These are phyloP conservation scores for Haplosporangium gracile DNA, from an alignment of 192 early-diverging fungal genomes.

Conservation along the genomic window DNA sequence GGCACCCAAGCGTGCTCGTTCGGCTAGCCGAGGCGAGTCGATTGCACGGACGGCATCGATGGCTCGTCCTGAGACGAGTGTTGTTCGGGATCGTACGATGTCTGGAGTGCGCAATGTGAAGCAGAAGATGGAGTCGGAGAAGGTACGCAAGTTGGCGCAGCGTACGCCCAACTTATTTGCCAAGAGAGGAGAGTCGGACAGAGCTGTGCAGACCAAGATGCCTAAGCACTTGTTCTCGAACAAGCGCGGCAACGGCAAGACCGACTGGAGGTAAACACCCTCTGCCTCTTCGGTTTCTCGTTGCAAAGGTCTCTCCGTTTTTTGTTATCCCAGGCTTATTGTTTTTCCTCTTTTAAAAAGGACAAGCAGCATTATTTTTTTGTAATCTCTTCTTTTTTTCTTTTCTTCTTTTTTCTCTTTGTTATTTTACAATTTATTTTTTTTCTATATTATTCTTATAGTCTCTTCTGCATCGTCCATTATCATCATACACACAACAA, in stretches of 20 bases:
- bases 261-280: constrained; percentile 81
- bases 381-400: too few relatives aligned
- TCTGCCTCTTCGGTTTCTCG: neutral
- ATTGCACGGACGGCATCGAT: constrained; percentile 73
- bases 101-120: constrained; percentile 79
- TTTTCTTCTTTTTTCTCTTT: too few relatives aligned
- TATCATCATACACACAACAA: too few relatives aligned
- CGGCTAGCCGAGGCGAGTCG: constrained; percentile 76
- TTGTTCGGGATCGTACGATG: constrained; percentile 74
- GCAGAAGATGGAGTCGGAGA: constrained; percentile 78
- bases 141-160: constrained; percentile 81
- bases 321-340: neutral
- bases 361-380: too few relatives aligned
- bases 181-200: constrained; percentile 93
- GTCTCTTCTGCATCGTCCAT: too few relatives aligned
- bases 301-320: too few relatives aligned
- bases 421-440: too few relatives aligned
- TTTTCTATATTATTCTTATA: too few relatives aligned
- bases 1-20: constrained; percentile 80
- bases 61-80: constrained; percentile 69
- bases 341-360: too few relatives aligned
- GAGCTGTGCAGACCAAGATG: constrained; percentile 91
- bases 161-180: constrained; percentile 82
- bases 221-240: constrained; percentile 98
- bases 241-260: constrained; percentile 86